Conservation (phyloP, 2,329 filamentous ascomycete species). For the Diaporthe caulivora region DNA sequence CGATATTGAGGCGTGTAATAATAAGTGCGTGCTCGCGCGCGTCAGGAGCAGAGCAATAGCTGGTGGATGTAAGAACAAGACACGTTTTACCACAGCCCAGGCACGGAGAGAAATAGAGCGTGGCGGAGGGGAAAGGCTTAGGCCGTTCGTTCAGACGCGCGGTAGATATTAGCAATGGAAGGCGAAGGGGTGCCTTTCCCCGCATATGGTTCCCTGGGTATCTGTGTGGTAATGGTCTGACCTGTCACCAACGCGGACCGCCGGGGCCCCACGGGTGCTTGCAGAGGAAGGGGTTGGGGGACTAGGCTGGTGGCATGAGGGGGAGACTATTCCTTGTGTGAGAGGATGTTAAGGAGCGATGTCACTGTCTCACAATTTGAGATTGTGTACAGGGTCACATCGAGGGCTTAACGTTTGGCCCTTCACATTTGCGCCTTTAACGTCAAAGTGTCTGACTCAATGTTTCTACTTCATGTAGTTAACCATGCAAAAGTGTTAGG, state of each 20-base stretch:
- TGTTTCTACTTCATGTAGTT: too few relatives aligned
- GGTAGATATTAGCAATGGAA: background rate
- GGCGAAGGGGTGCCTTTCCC: background rate
- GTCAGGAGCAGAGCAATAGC: background rate
- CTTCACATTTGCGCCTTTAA: background rate
- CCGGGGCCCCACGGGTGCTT: background rate
- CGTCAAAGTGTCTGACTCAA: background rate
- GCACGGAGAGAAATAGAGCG: background rate
- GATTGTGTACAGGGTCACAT: background rate
- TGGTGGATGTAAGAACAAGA: background rate
- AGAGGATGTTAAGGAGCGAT: background rate
- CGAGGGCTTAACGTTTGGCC: background rate
- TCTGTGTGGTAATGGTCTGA: background rate
- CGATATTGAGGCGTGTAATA: background rate
- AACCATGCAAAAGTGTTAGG: background rate
- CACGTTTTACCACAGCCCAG: background rate
- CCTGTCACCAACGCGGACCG: constrained; percentile 5
- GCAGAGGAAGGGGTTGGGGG: background rate
- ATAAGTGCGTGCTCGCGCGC: background rate
- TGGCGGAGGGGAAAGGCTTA: background rate
- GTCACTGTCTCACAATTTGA: constrained; percentile 20
- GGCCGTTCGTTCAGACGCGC: background rate
- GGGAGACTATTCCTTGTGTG: background rate
- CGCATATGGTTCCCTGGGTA: background rate
- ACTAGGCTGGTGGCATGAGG: too few relatives aligned